phyloP scores from a whole-genome alignment of 257 asterid species.

The Solanum clarkiae region DNA sequence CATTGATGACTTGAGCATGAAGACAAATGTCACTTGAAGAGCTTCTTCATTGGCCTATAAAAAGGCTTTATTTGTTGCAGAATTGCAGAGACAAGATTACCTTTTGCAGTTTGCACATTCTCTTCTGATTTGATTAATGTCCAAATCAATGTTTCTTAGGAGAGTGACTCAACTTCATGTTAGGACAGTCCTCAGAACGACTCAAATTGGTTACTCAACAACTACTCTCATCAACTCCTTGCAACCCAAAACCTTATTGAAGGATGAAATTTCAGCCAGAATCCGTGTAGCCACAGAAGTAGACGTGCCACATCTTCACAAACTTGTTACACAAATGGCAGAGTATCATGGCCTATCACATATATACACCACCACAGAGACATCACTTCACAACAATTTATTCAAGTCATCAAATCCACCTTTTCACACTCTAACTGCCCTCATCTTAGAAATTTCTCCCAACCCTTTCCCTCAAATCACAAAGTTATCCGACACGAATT shows the following conservation, averaged over 20 bases:
- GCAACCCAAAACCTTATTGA: not conserved
- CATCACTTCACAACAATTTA: not conserved
- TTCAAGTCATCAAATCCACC: not conserved
- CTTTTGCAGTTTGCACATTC: too few relatives aligned
- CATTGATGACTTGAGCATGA: too few relatives aligned
- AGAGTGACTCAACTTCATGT: too few relatives aligned
- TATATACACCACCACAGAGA: not conserved
- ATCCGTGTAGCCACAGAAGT: not conserved
- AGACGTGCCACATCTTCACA: not conserved
- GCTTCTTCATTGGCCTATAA: too few relatives aligned
- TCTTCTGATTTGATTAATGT: too few relatives aligned
- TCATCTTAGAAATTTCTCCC: not conserved
- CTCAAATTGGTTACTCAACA: not conserved
- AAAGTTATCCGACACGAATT: not conserved
- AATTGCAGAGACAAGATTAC: too few relatives aligned
- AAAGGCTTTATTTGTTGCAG: too few relatives aligned
- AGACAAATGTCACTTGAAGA: too few relatives aligned
- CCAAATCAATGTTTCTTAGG: too few relatives aligned
- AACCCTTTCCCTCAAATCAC: not conserved
- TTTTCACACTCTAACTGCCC: not conserved
- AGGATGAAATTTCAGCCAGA: not conserved
- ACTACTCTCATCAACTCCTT: not conserved
- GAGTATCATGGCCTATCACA: not conserved
- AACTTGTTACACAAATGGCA: not conserved
- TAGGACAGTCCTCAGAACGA: too few relatives aligned